These are phyloP conservation scores for Pisolithus orientalis DNA, from an alignment of 768 basidiomycete genomes.

Conservation along the genomic window DNA sequence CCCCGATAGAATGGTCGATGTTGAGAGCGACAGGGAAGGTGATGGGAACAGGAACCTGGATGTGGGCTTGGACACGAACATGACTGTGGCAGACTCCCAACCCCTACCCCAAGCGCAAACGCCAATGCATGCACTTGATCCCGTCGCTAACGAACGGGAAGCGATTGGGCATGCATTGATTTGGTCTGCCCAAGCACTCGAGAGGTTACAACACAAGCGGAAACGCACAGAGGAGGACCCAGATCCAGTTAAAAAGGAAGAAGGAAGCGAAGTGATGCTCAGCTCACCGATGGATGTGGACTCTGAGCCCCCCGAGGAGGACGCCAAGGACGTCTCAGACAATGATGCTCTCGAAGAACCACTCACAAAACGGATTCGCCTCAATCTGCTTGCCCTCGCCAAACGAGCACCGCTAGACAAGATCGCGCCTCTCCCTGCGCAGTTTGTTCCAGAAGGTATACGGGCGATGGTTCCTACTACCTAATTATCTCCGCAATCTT, in stretches of 20 bases:
- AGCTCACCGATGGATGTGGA: constrained; percentile 17
- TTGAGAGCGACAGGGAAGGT: background rate
- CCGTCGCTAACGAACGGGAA: constrained; percentile 22
- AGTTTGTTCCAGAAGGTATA: constrained; percentile 61
- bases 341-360: constrained; percentile 37
- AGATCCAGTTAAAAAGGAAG: constrained; percentile 1
- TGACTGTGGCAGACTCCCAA: too few relatives aligned
- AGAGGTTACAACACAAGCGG: constrained; percentile 30
- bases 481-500: background rate
- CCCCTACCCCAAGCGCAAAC: too few relatives aligned
- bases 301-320: background rate
- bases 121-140: too few relatives aligned
- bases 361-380: constrained; percentile 48
- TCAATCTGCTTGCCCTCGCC: constrained; percentile 72
- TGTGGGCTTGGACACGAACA: too few relatives aligned
- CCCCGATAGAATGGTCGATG: background rate
- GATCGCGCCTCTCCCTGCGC: constrained; percentile 56
- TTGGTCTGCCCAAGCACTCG: constrained; percentile 49
- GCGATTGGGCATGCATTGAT: constrained; percentile 39
- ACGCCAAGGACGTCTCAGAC: constrained; percentile 1
- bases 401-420: constrained; percentile 73
- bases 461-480: constrained; percentile 55
- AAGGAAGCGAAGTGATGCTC: constrained; percentile 1
- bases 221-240: background rate
- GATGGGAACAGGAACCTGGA: background rate